Evolutionary conservation across 768 basidiomycete genomes (phyloP), one percentile per base, ranked within the genome.

Genomic region (Glaciozyma antarctica): DNA sequence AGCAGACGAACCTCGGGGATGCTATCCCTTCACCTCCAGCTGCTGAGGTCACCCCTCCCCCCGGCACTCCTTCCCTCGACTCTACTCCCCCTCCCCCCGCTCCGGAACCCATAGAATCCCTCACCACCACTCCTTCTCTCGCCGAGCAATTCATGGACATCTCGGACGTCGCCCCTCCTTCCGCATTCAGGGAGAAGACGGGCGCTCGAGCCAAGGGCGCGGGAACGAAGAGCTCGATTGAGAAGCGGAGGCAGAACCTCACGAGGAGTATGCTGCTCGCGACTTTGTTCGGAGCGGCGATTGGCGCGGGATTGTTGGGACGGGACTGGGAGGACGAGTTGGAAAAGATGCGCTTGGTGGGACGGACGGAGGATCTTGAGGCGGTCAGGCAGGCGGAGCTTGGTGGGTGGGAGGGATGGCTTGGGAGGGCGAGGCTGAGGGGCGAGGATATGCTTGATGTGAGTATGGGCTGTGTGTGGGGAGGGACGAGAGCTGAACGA

Each of bases 271-370:
- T 83, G 24, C 73, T 87, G 3, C 66, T 26, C 22, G 38, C 85
- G 43, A 74, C 88, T 10, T 78, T 80, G 6, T 73, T 85, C 16
- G 88, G 82, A 5, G 76, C 86, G 6, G 81, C 82, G 2, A 81
- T 78, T 19, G 82, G 83, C 49, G 80, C 81, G 2, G 79, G 84
- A 56, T 86, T 86, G 65, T 80, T 89, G 73, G 90, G 90, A 0
- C 80, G 86, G 54, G 86, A 88, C 52, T 93, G 88, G 87, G 84
- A 85, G 21, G 81, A 80, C 62, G 84, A 84, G 4, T 88, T 90
- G 76, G 78, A 88, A 70, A 81, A 81, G 74, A 77, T 73, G 55
- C 84, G 83, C 78, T 85, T 83, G 74, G 44, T 58, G 72, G 67
- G 66, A 52, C 41, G 62, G 64, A 65, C 58, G 43, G 70, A 65